Evolutionary conservation across 192 early-diverging fungal species (phyloP).

Genomic region (Coemansia sp.): DNA sequence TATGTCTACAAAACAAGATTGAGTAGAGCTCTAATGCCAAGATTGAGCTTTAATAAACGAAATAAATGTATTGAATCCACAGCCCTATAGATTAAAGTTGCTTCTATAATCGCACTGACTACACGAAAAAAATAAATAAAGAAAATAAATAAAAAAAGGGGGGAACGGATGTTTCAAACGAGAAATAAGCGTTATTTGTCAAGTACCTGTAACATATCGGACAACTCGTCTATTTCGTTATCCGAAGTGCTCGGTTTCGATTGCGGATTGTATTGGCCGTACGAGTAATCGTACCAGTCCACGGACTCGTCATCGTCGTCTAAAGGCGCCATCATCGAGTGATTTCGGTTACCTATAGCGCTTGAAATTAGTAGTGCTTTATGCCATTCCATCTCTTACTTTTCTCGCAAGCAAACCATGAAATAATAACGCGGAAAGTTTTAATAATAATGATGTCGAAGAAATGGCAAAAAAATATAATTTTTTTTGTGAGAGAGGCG

Average conservation of each 20-base stretch:
- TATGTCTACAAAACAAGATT: too few species aligned
- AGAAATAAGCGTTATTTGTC: not conserved
- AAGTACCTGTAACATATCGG: conserved; percentile 15
- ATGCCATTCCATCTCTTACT: not conserved
- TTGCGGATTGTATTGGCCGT: not conserved
- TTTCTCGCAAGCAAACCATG: conserved; percentile 3
- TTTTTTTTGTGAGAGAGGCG: not conserved
- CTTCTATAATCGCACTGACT: conserved; percentile 3
- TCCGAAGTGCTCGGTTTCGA: not conserved
- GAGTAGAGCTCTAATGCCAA: too few species aligned
- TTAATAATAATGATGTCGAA: not conserved
- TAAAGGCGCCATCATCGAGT: conserved; percentile 34
- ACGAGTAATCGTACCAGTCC: conserved; percentile 29
- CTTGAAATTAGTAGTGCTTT: too few species aligned
- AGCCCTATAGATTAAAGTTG: too few species aligned
- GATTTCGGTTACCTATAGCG: not conserved
- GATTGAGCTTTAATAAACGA: too few species aligned
- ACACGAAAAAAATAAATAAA: conserved; percentile 4
- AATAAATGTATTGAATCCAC: too few species aligned
- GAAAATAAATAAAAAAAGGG: not conserved
- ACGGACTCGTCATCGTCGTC: conserved; percentile 35
- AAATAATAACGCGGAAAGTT: not conserved
- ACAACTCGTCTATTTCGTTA: conserved; percentile 20
- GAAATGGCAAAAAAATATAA: not conserved
- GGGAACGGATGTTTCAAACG: not conserved